These are phyloP conservation scores for Colletotrichum nymphaeae DNA, from an alignment of 2,329 filamentous ascomycete species.

Conservation along the genomic window DNA sequence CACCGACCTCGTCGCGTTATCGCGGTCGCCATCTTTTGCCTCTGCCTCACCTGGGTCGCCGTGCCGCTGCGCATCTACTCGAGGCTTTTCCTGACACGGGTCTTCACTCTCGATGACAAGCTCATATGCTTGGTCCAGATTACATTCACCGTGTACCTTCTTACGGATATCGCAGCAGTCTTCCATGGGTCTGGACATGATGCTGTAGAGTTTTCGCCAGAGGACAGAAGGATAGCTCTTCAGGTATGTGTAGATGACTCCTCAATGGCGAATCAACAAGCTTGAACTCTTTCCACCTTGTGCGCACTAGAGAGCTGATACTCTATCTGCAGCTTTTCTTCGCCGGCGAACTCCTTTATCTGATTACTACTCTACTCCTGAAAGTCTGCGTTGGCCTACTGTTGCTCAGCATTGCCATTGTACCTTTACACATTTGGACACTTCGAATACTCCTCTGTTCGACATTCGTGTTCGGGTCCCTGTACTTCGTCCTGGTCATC, in stretches of 20 bases:
- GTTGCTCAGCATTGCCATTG: constrained; percentile 52
- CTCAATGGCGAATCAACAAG: not conserved
- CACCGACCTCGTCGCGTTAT: constrained; percentile 32
- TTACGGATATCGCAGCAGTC: constrained; percentile 37
- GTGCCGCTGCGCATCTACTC: constrained; percentile 43
- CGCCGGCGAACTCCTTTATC: constrained; percentile 52
- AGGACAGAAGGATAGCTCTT: constrained; percentile 41
- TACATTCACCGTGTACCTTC: constrained; percentile 38
- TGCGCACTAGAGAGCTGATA: too few species aligned
- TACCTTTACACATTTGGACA: constrained; percentile 46
- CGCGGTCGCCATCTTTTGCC: constrained; percentile 42
- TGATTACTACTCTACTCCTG: constrained; percentile 41
- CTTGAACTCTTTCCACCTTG: not conserved
- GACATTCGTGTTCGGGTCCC: constrained; percentile 47
- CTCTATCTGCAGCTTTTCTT: constrained; percentile 45
- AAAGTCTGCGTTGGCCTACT: constrained; percentile 55
- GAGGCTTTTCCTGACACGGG: constrained; percentile 43
- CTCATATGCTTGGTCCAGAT: constrained; percentile 43
- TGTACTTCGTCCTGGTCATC: constrained; percentile 53
- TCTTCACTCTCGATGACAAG: constrained; percentile 45
- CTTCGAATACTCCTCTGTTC: constrained; percentile 47
- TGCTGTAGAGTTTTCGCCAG: constrained; percentile 29
- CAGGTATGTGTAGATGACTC: constrained; percentile 36
- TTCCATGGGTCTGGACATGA: constrained; percentile 41
- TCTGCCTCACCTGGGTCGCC: constrained; percentile 45